Evolutionary conservation across 345 rosid species (phyloP).

Genomic region (Lumnitzera littorea): DNA sequence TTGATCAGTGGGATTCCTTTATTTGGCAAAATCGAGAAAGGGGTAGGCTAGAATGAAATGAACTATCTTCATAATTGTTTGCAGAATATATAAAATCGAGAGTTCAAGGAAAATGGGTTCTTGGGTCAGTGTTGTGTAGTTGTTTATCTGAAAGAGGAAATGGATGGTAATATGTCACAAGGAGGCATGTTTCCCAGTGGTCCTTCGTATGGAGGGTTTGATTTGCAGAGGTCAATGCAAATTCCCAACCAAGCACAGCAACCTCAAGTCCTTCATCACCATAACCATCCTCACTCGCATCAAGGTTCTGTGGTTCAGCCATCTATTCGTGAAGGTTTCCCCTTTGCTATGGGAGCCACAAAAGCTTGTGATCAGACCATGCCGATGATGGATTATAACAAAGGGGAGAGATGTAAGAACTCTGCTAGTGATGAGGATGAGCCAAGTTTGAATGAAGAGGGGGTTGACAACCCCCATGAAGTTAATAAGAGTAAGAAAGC

Average conservation of each 20-base stretch:
- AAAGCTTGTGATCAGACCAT: constrained; percentile 50
- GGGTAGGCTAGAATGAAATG: too few species aligned
- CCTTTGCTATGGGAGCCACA: constrained; percentile 59
- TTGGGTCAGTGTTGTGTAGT: too few species aligned
- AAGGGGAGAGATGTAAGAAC: constrained; percentile 54
- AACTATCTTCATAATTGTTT: too few species aligned
- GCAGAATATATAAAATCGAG: too few species aligned
- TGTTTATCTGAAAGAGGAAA: constrained; percentile 4
- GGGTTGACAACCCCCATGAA: constrained; percentile 50
- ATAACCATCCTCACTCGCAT: constrained; percentile 38
- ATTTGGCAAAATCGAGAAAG: too few species aligned
- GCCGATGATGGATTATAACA: constrained; percentile 36
- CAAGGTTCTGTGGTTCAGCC: constrained; percentile 34
- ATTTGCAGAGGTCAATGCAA: constrained; percentile 61
- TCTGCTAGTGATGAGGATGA: constrained; percentile 83
- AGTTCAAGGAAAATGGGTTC: too few species aligned
- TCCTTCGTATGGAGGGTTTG: constrained; percentile 57
- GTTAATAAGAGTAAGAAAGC: constrained; percentile 48
- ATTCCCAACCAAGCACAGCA: constrained; percentile 44
- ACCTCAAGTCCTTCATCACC: constrained; percentile 46
- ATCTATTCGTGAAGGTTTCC: constrained; percentile 52
- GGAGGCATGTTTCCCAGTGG: constrained; percentile 67
- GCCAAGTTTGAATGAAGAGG: constrained; percentile 67
- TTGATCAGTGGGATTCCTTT: too few species aligned
- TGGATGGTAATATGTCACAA: constrained; percentile 68